Percentiles rank a stretch among this genome's conserved stretches.
These are phyloP conservation scores for Jatropha podagrica DNA, from an alignment of 441 rosid genomes.

Conservation along the genomic window DNA sequence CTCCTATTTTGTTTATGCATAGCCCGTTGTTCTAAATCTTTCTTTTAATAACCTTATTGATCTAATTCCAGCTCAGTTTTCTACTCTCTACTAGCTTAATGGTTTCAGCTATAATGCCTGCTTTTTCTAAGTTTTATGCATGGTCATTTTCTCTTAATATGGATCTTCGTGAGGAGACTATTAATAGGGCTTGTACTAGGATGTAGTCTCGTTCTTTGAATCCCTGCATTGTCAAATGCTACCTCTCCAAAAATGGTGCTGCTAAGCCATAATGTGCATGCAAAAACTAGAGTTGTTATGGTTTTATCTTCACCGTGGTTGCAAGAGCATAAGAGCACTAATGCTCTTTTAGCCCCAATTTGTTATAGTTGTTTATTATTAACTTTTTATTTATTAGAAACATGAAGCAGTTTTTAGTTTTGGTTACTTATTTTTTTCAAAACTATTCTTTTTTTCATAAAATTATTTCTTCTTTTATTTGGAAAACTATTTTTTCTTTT, in stretches of 20 bases:
- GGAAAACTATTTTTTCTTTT: no score
- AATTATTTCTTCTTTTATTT: no score
- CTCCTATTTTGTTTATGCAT: slow-evolving; percentile 48
- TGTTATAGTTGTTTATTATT: no score
- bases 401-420: no score
- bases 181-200: slow-evolving; percentile 52
- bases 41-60: slow-evolving; percentile 55
- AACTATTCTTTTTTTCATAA: no score
- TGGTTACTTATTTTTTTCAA: no score
- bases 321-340: no score
- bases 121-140: slow-evolving; percentile 50
- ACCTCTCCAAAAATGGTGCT: slow-evolving; percentile 43
- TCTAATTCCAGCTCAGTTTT: slow-evolving; percentile 49
- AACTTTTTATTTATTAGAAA: no score
- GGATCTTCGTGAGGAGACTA: slow-evolving; percentile 68
- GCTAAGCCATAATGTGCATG: slow-evolving; percentile 29
- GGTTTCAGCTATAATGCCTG: slow-evolving; percentile 56
- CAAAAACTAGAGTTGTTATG: no score
- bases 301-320: no score
- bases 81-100: slow-evolving; percentile 47
- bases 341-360: no score
- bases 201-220: slow-evolving; percentile 56
- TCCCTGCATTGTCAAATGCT: slow-evolving; percentile 27
- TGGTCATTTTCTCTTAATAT: slow-evolving; percentile 63
- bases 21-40: slow-evolving; percentile 59